phyloP scores from a whole-genome alignment of 495 filamentous ascomycete species.

The Achaetomiella virescens region DNA sequence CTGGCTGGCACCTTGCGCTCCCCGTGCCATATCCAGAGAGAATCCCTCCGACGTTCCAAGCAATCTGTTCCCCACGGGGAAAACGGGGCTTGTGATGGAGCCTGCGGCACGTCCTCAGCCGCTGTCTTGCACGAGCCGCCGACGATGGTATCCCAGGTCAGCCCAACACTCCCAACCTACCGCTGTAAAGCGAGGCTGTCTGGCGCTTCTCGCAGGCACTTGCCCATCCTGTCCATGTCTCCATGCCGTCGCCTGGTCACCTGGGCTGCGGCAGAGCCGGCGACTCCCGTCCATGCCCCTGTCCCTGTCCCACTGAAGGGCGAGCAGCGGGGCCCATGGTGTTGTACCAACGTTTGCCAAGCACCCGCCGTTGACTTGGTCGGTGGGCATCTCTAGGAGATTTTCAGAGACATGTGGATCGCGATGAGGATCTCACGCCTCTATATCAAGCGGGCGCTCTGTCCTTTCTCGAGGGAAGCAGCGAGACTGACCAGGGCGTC shows the following conservation, averaged over 20 bases:
- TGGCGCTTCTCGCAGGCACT: conserved; percentile 12
- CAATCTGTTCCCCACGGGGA: conserved; percentile 8
- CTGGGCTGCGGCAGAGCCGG: conserved; percentile 7
- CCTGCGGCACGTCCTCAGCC: neutral
- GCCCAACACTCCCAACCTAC: neutral
- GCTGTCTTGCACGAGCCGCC: neutral
- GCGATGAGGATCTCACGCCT: neutral
- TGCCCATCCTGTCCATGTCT: conserved; percentile 22
- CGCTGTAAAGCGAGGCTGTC: conserved; percentile 2
- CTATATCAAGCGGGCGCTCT: neutral
- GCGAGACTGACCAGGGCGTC: conserved; percentile 6
- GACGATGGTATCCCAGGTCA: neutral
- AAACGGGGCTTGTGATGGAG: neutral
- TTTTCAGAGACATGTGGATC: neutral
- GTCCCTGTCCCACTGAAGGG: neutral
- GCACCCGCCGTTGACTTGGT: neutral
- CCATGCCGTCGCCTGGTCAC: conserved; percentile 21
- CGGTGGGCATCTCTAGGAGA: neutral
- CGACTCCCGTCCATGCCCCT: neutral
- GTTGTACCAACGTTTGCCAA: neutral
- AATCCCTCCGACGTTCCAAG: neutral
- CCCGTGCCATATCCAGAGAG: neutral
- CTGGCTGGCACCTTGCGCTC: neutral
- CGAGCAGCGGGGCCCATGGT: neutral
- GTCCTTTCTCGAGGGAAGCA: neutral